Base-by-base conservation (phyloP, 768 basidiomycete genomes). In the Termitomyces heimii region DNA sequence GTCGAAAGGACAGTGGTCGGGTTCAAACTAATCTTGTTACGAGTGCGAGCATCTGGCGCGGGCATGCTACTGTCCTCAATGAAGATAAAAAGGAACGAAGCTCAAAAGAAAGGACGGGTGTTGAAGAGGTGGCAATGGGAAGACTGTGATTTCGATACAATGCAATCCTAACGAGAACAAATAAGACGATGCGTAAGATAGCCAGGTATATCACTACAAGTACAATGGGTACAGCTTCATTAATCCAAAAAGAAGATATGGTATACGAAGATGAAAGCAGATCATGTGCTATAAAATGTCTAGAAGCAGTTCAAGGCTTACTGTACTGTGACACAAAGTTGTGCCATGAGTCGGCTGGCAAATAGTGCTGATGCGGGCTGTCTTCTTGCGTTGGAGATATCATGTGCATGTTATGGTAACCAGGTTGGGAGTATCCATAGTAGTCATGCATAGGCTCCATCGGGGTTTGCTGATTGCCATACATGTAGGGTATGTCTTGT, bases 21-120 rank as follows among this genome's bases (percentile, higher is more conserved):
- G 61, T 77, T 82, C 64, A 86, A 67, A 63, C 81, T 81, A 50
- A 86, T 84, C 74, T 82, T 86, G 63, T 74, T 81, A 62, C 85
- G 79, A 56, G 82, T 84, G 67, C 81, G 79, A 61, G 84, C 84
- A 81, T 86, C 84, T 67, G 83, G 84, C 55, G 72, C 80, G 70
- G 83, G 77, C 84, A 85, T 84, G 62, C 70, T 73, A 62, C 62
- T 52, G 58, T 62, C 54, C 54, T 57, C 55, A 24, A 57, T 42
- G 35, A 42, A 51, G 42, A 56, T 28, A 24, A 54, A 57, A 56
- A 47, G 42, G 34, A 47, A 54, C 43, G 35, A 54, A 55, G 45
- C 35, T n/a, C 26, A 35, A 45, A 37, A 20, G 29, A 56, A 47
- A n/a, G 37, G 40, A 47, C 29, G 20, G 37, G 39, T 20, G 31